These are phyloP conservation scores for Parasarocladium wereldwijsianum DNA, from an alignment of 2,329 filamentous ascomycete species.

Conservation along the genomic window DNA sequence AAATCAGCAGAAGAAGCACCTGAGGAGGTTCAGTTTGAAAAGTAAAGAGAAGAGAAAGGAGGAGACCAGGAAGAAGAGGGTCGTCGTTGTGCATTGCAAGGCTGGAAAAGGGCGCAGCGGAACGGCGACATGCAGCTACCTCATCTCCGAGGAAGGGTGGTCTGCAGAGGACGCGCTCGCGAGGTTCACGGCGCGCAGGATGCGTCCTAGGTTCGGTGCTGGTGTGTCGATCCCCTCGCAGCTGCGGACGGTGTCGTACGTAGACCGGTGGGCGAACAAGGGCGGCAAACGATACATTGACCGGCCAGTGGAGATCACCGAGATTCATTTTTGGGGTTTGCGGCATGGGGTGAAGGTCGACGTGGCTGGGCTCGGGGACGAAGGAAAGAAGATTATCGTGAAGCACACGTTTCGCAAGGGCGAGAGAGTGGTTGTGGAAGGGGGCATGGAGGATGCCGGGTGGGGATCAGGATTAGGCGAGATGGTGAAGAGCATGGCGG, in stretches of 20 bases:
- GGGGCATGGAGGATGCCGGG: slow-evolving; percentile 32
- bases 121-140: slow-evolving; percentile 73
- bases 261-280: slow-evolving; percentile 63
- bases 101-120: slow-evolving; percentile 91
- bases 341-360: slow-evolving; percentile 76
- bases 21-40: slow-evolving; percentile 1
- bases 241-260: slow-evolving; percentile 73
- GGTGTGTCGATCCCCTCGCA: slow-evolving; percentile 92
- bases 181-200: slow-evolving; percentile 63
- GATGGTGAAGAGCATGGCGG: slow-evolving; percentile 38
- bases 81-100: slow-evolving; percentile 92
- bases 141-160: slow-evolving; percentile 72
- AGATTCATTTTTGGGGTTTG: slow-evolving; percentile 82
- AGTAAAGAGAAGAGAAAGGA: slow-evolving; percentile 11
- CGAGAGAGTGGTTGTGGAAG: slow-evolving; percentile 58
- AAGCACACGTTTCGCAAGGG: slow-evolving; percentile 66
- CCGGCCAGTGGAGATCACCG: slow-evolving; percentile 66
- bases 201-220: slow-evolving; percentile 76
- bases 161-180: slow-evolving; percentile 35
- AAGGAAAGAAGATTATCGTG: slow-evolving; percentile 71
- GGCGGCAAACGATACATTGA: slow-evolving; percentile 69
- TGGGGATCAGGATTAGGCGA: slow-evolving; percentile 33
- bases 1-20: neutral
- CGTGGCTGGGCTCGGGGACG: slow-evolving; percentile 75
- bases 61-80: slow-evolving; percentile 31